These are phyloP conservation scores for Paraurostyla sp. DNA, from an alignment of 73 alveolate species.

Conservation along the genomic window DNA sequence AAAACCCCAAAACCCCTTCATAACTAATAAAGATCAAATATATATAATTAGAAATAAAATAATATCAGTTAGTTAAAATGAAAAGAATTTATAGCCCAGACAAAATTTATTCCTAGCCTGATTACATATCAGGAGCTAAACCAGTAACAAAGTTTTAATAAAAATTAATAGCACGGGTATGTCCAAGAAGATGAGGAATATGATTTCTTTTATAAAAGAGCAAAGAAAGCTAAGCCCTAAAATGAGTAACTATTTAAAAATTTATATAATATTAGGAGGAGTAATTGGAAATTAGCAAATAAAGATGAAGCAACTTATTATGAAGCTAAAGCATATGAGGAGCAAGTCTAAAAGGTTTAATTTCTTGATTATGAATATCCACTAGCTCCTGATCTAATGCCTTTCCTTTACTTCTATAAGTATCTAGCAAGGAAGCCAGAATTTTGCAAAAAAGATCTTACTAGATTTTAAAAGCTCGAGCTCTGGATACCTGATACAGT, in stretches of 20 bases:
- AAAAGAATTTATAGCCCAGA: conserved; percentile 51
- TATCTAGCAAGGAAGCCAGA: conserved; percentile 92
- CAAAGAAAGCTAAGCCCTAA: not conserved
- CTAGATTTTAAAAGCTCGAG: conserved; percentile 80
- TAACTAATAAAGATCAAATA: no score
- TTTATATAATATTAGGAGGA: not conserved
- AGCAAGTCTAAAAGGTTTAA: not conserved
- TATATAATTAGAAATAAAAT: no score
- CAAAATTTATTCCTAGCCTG: not conserved
- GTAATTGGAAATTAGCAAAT: conserved; percentile 6
- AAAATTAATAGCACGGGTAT: conserved; percentile 12
- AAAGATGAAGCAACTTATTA: conserved; percentile 33
- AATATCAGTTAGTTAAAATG: no score
- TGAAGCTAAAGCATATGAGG: conserved; percentile 49
- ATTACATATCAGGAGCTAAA: conserved; percentile 26
- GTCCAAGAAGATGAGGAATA: conserved; percentile 54
- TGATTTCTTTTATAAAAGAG: conserved; percentile 47
- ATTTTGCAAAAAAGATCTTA: conserved; percentile 83
- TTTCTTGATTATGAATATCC: conserved; percentile 45
- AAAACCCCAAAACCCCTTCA: no score
- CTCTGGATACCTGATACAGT: conserved; percentile 96
- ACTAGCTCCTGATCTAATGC: conserved; percentile 75
- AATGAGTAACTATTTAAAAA: not conserved
- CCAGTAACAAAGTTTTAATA: conserved; percentile 15
- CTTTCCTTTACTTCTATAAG: conserved; percentile 88